Conservation (phyloP, 1,139 yeast genomes). For the Zygoascus meyerae region DNA sequence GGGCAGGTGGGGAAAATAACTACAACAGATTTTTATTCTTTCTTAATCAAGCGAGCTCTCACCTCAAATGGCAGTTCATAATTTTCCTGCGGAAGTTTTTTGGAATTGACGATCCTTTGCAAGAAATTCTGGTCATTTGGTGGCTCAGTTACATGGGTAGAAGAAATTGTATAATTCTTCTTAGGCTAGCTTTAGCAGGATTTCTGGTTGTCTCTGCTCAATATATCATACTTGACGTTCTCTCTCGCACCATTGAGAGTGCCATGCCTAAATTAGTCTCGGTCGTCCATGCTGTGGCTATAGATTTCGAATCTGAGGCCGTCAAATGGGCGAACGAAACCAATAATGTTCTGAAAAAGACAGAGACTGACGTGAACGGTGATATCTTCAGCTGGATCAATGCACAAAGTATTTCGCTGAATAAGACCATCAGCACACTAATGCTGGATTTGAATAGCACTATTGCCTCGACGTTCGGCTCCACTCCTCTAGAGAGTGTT, state of each 20-base stretch:
- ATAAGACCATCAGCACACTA: slow-evolving; percentile 49
- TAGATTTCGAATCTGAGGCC: slow-evolving; percentile 20
- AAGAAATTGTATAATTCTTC: slow-evolving; percentile 31
- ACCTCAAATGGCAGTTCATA: slow-evolving; percentile 15
- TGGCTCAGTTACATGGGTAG: slow-evolving; percentile 30
- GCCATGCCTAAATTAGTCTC: slow-evolving; percentile 9
- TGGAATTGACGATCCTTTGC: neutral
- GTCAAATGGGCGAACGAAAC: slow-evolving; percentile 48
- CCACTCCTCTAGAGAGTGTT: slow-evolving; percentile 60
- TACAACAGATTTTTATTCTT: too few relatives aligned
- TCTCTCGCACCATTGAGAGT: slow-evolving; percentile 19
- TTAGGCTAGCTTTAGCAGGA: slow-evolving; percentile 42
- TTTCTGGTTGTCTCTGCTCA: slow-evolving; percentile 40
- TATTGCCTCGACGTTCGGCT: slow-evolving; percentile 54
- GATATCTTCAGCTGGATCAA: slow-evolving; percentile 64
- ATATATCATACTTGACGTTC: slow-evolving; percentile 32
- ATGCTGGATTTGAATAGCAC: slow-evolving; percentile 48
- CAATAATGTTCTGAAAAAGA: slow-evolving; percentile 41
- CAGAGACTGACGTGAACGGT: slow-evolving; percentile 50
- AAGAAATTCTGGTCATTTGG: slow-evolving; percentile 29
- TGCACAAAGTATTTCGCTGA: slow-evolving; percentile 49
- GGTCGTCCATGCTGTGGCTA: slow-evolving; percentile 15
- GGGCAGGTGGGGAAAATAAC: too few relatives aligned
- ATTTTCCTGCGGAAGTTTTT: slow-evolving; percentile 12
- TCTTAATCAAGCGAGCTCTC: slow-evolving; percentile 13